Percentiles rank a stretch among this genome's conserved stretches.
Conservation (phyloP, 2,329 filamentous ascomycete species). For the Phoma sp. region DNA sequence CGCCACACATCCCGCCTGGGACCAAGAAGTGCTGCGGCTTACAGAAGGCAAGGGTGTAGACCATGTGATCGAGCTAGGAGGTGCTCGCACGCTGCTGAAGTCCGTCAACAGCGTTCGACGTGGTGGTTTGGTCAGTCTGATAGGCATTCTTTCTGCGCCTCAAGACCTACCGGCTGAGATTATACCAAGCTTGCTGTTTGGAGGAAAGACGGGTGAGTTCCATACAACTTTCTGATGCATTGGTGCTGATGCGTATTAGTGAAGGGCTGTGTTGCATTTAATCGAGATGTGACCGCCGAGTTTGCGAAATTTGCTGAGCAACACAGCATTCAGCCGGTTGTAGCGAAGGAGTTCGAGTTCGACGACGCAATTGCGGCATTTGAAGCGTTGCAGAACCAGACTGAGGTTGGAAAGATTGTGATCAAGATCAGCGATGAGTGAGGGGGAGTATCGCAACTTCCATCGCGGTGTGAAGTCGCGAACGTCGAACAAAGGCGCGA, state of each 20-base stretch:
- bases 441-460: too few species aligned
- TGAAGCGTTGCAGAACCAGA: constrained; percentile 25
- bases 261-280: constrained; percentile 29
- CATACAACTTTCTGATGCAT: neutral
- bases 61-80: constrained; percentile 56
- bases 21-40: constrained; percentile 58
- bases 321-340: constrained; percentile 28
- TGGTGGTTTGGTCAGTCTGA: constrained; percentile 57
- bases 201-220: constrained; percentile 27
- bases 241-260: constrained; percentile 18
- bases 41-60: constrained; percentile 52
- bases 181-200: constrained; percentile 23
- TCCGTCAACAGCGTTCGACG: constrained; percentile 55
- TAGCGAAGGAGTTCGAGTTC: constrained; percentile 28
- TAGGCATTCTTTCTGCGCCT: constrained; percentile 51
- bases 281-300: constrained; percentile 24
- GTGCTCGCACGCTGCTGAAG: constrained; percentile 53
- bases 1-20: constrained; percentile 62
- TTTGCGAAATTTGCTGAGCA: constrained; percentile 29
- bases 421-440: neutral
- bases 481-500: too few species aligned
- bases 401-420: constrained; percentile 33
- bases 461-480: too few species aligned
- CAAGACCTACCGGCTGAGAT: constrained; percentile 18
- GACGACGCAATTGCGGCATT: constrained; percentile 28